Conservation (phyloP, 78 protist genomes). For the Pigoraptor vietnamica region DNA sequence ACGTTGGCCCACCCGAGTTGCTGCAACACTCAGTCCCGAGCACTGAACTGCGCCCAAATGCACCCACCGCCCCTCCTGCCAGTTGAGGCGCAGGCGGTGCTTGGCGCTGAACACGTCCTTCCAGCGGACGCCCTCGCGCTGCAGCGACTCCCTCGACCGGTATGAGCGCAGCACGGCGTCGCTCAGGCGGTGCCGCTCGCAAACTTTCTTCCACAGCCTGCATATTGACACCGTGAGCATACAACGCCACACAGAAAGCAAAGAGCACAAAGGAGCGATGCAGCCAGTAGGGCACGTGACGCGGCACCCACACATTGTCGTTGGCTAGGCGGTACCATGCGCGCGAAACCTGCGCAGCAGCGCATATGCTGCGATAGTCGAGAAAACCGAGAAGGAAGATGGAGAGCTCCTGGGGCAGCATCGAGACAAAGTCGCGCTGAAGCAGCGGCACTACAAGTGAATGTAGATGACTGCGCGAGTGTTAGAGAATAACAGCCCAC, state of each 20-base stretch:
- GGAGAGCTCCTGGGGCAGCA: constrained; percentile 17
- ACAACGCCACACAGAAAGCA: not conserved
- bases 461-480: not conserved
- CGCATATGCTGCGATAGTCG: not conserved
- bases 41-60: too few relatives aligned
- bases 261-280: not conserved
- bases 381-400: not conserved
- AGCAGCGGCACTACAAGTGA: not conserved
- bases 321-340: not conserved
- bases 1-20: not conserved
- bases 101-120: not conserved
- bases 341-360: not conserved
- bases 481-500: too few relatives aligned
- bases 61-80: not conserved
- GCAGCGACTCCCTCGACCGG: not conserved
- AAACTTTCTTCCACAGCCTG: not conserved
- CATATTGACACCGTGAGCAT: not conserved
- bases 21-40: too few relatives aligned
- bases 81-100: not conserved
- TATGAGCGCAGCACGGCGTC: not conserved
- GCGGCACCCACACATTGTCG: not conserved
- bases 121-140: not conserved
- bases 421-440: not conserved
- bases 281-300: not conserved
- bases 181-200: not conserved